Evolutionary conservation across 192 early-diverging fungal species (phyloP).

Genomic region (Backusella westeae): DNA sequence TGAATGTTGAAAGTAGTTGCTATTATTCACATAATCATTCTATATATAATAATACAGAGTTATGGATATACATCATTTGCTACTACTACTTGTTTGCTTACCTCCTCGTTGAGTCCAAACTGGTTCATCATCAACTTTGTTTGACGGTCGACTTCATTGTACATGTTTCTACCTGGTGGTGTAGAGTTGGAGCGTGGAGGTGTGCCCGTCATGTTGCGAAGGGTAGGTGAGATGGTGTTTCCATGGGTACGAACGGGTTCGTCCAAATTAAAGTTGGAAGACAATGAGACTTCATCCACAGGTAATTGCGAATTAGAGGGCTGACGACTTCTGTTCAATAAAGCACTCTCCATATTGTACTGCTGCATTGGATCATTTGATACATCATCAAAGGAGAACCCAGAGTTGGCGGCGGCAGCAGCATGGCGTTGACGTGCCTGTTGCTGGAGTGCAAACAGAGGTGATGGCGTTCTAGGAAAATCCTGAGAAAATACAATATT

Average conservation of each 20-base stretch:
- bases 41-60: not conserved
- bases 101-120: constrained; percentile 28
- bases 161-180: constrained; percentile 18
- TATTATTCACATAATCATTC: not conserved
- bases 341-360: not conserved
- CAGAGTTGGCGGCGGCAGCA: not conserved
- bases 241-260: not conserved
- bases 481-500: constrained; percentile 17
- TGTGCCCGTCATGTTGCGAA: constrained; percentile 17
- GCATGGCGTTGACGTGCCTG: constrained; percentile 37
- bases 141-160: constrained; percentile 15
- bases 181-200: constrained; percentile 34
- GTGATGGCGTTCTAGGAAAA: constrained; percentile 59
- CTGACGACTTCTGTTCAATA: not conserved
- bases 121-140: constrained; percentile 23
- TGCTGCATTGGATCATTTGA: constrained; percentile 19
- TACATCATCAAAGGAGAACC: constrained; percentile 14
- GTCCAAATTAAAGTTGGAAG: not conserved
- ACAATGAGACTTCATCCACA: not conserved
- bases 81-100: not conserved
- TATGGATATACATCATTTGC: not conserved
- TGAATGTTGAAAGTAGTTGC: constrained; percentile 7
- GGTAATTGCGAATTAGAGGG: constrained; percentile 3
- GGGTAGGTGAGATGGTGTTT: constrained; percentile 4
- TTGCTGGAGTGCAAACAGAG: constrained; percentile 44